Evolutionary conservation across 2,329 filamentous ascomycete species (phyloP).

Genomic region (Clarireedia paspali): DNA sequence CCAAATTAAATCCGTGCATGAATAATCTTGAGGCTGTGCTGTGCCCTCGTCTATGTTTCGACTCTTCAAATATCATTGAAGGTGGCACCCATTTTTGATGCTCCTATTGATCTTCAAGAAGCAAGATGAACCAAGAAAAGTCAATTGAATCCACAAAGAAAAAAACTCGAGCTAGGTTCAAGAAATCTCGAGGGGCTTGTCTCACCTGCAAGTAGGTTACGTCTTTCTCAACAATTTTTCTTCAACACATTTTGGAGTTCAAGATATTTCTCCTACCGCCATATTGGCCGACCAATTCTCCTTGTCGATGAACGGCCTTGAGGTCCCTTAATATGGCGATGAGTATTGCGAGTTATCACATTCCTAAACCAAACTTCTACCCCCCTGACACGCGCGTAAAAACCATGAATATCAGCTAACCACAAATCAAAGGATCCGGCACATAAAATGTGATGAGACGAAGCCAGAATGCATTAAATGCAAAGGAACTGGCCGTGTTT

Average conservation of each 20-base stretch:
- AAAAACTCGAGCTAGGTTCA: slow-evolving; percentile 2
- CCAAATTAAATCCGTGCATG: too few species aligned
- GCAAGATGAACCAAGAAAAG: not conserved
- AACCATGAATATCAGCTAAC: not conserved
- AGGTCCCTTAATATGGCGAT: slow-evolving; percentile 78
- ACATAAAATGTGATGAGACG: slow-evolving; percentile 18
- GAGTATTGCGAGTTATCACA: slow-evolving; percentile 65
- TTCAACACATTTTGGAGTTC: too few species aligned
- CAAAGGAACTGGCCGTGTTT: slow-evolving; percentile 8
- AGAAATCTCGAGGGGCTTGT: slow-evolving; percentile 3
- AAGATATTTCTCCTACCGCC: slow-evolving; percentile 17
- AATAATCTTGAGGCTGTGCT: too few species aligned
- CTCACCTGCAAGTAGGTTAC: slow-evolving; percentile 6
- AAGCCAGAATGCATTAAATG: slow-evolving; percentile 15
- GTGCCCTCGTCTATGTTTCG: too few species aligned
- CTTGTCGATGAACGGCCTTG: slow-evolving; percentile 93
- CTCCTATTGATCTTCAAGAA: not conserved
- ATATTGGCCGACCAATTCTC: slow-evolving; percentile 57
- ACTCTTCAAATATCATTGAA: too few species aligned
- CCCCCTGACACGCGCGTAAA: too few species aligned
- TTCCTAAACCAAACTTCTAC: slow-evolving; percentile 50
- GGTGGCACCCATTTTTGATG: too few species aligned
- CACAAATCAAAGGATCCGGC: slow-evolving; percentile 5
- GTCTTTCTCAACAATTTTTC: not conserved
- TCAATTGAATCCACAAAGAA: not conserved